Evolutionary conservation across 768 basidiomycete species (phyloP).

Genomic region (Baorangia bicolor): DNA sequence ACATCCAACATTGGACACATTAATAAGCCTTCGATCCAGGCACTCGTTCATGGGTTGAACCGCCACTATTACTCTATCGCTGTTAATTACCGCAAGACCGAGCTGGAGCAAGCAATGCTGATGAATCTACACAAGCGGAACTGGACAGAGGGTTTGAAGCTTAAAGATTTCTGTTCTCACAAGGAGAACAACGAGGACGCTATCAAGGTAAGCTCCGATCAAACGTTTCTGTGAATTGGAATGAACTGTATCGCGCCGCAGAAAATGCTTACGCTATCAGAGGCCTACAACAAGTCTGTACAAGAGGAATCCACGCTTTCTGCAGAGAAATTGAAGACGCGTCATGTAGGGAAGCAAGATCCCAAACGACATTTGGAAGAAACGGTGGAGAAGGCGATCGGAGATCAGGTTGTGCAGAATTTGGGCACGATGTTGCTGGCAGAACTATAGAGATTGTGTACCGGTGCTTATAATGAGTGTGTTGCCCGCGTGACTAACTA

Average conservation of each 20-base stretch:
- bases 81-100: constrained; percentile 97
- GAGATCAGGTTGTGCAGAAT: constrained; percentile 94
- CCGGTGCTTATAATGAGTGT: not conserved
- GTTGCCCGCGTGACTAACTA: constrained; percentile 6
- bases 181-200: constrained; percentile 89
- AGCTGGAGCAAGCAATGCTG: constrained; percentile 96
- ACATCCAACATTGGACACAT: constrained; percentile 99
- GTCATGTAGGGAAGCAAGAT: constrained; percentile 97
- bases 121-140: constrained; percentile 99
- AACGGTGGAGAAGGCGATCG: constrained; percentile 97
- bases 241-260: constrained; percentile 17
- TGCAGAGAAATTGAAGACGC: constrained; percentile 90
- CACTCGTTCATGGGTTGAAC: constrained; percentile 95
- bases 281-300: constrained; percentile 96
- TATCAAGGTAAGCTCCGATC: constrained; percentile 71
- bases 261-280: constrained; percentile 88
- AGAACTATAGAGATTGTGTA: constrained; percentile 58
- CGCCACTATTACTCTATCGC: constrained; percentile 98
- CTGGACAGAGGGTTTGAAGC: constrained; percentile 95
- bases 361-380: constrained; percentile 98
- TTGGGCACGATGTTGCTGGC: constrained; percentile 93
- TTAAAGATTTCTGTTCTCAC: constrained; percentile 87
- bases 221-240: constrained; percentile 15
- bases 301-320: constrained; percentile 97
- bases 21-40: constrained; percentile 99